These are phyloP conservation scores for Phialemonium atrogriseum DNA, from an alignment of 2,329 filamentous ascomycete genomes.

Conservation along the genomic window DNA sequence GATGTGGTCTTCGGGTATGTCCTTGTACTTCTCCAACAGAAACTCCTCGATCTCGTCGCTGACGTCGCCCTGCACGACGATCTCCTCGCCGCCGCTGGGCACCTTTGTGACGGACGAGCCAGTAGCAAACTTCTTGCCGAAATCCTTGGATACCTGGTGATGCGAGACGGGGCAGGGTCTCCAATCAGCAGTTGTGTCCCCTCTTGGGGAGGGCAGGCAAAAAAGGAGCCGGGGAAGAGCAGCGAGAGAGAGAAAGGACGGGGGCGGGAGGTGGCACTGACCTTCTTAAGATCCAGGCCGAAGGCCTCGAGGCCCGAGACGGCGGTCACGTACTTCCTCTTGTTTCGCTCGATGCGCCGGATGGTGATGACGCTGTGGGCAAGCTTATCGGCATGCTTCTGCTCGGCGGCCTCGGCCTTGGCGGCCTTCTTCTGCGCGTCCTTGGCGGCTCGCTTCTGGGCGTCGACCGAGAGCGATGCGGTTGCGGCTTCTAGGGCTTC, in stretches of 20 bases:
- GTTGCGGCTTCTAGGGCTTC: slow-evolving; percentile 79
- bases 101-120: slow-evolving; percentile 88
- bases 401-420: slow-evolving; percentile 82
- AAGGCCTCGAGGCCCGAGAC: slow-evolving; percentile 88
- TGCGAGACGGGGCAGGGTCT: no score
- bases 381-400: slow-evolving; percentile 73
- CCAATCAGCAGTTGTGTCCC: no score
- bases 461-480: slow-evolving; percentile 77
- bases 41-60: slow-evolving; percentile 93
- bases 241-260: no score
- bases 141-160: slow-evolving; percentile 74
- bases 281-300: slow-evolving; percentile 87
- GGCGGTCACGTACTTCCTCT: slow-evolving; percentile 92
- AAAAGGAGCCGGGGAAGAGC: no score
- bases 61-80: slow-evolving; percentile 94
- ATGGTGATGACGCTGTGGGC: slow-evolving; percentile 78
- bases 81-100: slow-evolving; percentile 81
- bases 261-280: no score
- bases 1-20: slow-evolving; percentile 91
- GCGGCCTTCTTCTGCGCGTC: slow-evolving; percentile 95
- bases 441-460: slow-evolving; percentile 89
- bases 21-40: slow-evolving; percentile 77
- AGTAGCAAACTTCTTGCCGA: slow-evolving; percentile 98
- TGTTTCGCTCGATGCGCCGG: slow-evolving; percentile 96
- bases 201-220: no score